Percentiles rank a stretch among this genome's conserved stretches.
phyloP scores from a whole-genome alignment of 225 moss, liverwort and hornwort genomes.

The Ulota crispa region DNA sequence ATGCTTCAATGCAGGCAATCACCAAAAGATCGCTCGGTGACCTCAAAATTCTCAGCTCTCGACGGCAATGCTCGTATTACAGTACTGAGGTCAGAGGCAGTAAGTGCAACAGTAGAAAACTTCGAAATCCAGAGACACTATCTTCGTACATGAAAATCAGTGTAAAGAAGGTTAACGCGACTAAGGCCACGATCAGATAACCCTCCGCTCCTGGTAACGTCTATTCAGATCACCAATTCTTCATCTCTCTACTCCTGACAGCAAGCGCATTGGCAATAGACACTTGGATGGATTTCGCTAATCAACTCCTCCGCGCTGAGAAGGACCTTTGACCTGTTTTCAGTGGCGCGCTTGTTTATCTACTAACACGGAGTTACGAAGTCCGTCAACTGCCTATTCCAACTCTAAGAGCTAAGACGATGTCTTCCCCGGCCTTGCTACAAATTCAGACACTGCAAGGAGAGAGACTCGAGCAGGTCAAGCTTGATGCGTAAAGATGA shows the following conservation, averaged over 20 bases:
- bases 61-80: neutral
- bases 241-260: neutral
- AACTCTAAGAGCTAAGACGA: slow-evolving; percentile 5
- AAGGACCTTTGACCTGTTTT: slow-evolving; percentile 1
- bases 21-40: neutral
- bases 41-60: slow-evolving; percentile 22
- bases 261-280: slow-evolving; percentile 3
- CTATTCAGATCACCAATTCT: neutral
- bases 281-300: neutral
- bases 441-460: slow-evolving; percentile 8
- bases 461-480: slow-evolving; percentile 12
- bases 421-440: neutral
- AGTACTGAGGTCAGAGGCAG: slow-evolving; percentile 14
- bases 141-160: slow-evolving; percentile 16
- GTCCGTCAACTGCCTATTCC: slow-evolving; percentile 16
- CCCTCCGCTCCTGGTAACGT: neutral
- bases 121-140: slow-evolving; percentile 9
- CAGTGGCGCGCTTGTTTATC: neutral
- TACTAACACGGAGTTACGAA: neutral
- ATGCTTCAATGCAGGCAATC: slow-evolving; percentile 10
- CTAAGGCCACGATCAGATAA: slow-evolving; percentile 18
- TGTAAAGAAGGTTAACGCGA: slow-evolving; percentile 8
- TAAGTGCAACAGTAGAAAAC: neutral
- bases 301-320: neutral
- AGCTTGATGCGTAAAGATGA: neutral